Evolutionary conservation across 768 basidiomycete genomes (phyloP).

Genomic region (Suillus spraguei): DNA sequence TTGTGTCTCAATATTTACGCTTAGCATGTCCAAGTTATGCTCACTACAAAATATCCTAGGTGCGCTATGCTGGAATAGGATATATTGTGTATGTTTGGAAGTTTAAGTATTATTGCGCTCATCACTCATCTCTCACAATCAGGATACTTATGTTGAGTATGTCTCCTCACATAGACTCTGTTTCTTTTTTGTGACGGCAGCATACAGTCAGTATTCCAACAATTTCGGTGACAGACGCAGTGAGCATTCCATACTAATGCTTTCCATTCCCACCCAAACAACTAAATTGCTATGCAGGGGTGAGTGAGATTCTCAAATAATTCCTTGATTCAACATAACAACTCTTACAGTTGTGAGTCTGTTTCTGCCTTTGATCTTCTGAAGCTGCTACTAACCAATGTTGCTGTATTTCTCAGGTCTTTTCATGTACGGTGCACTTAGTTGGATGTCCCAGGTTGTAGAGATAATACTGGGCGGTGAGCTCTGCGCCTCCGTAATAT

Average conservation of each 20-base stretch:
- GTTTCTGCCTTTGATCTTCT: background rate
- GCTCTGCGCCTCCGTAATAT: background rate
- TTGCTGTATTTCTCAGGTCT: background rate
- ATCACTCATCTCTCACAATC: background rate
- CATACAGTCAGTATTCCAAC: background rate
- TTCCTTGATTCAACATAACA: background rate
- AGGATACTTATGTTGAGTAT: background rate
- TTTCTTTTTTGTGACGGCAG: background rate
- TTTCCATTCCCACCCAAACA: background rate
- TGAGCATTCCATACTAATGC: background rate
- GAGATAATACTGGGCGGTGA: background rate
- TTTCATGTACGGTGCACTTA: background rate
- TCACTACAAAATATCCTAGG: background rate
- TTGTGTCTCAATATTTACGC: background rate
- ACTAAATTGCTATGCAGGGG: background rate
- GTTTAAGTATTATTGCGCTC: background rate
- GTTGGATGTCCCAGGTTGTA: background rate
- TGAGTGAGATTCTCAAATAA: background rate
- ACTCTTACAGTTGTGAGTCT: background rate
- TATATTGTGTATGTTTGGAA: background rate
- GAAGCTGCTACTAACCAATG: background rate
- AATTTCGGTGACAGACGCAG: background rate
- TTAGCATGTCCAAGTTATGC: background rate
- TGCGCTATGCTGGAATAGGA: background rate
- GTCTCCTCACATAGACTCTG: background rate